A percentile compares a stretch with the other conserved stretches of the same genome.
Conservation (phyloP, 108 stramenopile species). For the Cylindrotheca closterium region DNA sequence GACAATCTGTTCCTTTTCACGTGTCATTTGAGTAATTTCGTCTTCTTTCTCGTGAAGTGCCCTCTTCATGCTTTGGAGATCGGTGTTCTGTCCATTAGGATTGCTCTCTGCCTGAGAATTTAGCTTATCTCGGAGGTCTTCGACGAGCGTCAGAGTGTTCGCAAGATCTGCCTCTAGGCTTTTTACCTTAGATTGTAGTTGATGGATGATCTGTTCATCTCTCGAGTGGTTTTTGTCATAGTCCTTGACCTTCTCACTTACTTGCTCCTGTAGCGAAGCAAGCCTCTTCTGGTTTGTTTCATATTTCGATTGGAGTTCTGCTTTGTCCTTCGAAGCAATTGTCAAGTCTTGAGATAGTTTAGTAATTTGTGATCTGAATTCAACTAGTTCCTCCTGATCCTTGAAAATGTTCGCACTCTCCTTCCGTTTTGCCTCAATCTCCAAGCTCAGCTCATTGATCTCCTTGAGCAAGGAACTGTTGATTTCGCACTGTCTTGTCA, state of each 20-base stretch:
- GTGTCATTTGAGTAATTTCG: conserved; percentile 17
- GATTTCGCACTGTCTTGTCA: conserved; percentile 31
- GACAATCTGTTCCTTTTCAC: conserved; percentile 39
- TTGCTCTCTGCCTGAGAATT: conserved; percentile 10
- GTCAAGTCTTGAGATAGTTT: conserved; percentile 10
- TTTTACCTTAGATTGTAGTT: conserved; percentile 19
- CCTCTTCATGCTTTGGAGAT: conserved; percentile 8
- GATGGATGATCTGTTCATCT: conserved; percentile 14
- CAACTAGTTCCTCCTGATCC: conserved; percentile 12
- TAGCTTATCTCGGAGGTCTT: conserved; percentile 2
- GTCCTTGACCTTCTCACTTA: conserved; percentile 14
- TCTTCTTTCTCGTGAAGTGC: conserved; percentile 23
- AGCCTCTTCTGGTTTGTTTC: conserved; percentile 7
- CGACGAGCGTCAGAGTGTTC: neutral
- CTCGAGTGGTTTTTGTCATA: conserved; percentile 11
- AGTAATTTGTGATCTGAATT: conserved; percentile 7
- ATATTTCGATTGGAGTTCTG: conserved; percentile 12
- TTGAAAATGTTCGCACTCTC: conserved; percentile 1
- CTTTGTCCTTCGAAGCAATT: conserved; percentile 1
- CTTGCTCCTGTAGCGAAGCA: conserved; percentile 5
- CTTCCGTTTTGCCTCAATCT: conserved; percentile 11
- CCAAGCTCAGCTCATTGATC: conserved; percentile 6
- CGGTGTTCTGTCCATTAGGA: conserved; percentile 14
- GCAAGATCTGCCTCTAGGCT: conserved; percentile 17
- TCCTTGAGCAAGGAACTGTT: conserved; percentile 30